A percentile compares a stretch with the other conserved stretches of the same genome.
phyloP scores from a whole-genome alignment of 2,329 filamentous ascomycete species.

The Celoporthe dispersa region DNA sequence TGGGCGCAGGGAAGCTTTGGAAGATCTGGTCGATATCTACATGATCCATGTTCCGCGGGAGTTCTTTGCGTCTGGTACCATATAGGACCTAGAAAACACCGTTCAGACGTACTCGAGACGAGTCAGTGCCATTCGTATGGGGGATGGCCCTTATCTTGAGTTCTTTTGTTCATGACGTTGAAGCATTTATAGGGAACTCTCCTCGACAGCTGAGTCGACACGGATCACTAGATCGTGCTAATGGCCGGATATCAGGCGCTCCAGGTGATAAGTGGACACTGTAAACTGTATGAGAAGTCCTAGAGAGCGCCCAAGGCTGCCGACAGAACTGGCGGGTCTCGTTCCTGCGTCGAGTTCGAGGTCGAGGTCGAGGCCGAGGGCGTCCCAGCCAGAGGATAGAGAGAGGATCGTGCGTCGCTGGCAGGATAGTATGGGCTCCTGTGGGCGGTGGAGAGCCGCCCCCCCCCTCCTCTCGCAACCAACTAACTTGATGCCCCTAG shows the following conservation, averaged over 20 bases:
- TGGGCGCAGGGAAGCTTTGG: conserved; percentile 9
- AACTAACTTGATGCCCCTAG: neutral
- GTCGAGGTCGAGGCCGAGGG: neutral
- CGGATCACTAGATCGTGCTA: neutral
- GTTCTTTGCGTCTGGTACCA: neutral
- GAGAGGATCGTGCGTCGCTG: neutral
- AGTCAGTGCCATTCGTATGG: neutral
- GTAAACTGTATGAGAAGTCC: neutral
- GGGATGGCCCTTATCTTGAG: neutral
- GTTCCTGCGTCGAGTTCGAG: neutral
- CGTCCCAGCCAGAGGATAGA: neutral
- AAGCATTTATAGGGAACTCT: no score
- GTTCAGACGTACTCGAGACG: conserved; percentile 3
- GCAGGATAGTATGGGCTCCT: neutral
- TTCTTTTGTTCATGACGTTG: neutral
- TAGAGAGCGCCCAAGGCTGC: neutral
- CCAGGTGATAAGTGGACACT: neutral
- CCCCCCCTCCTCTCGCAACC: neutral
- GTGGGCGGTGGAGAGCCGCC: neutral
- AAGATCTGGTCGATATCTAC: neutral
- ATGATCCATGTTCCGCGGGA: neutral
- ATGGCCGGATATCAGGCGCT: neutral
- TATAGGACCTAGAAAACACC: neutral
- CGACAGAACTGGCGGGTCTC: neutral
- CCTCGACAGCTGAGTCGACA: neutral